Evolutionary conservation across 768 basidiomycete species (phyloP).

Genomic region (Kwoniella botswanensis): DNA sequence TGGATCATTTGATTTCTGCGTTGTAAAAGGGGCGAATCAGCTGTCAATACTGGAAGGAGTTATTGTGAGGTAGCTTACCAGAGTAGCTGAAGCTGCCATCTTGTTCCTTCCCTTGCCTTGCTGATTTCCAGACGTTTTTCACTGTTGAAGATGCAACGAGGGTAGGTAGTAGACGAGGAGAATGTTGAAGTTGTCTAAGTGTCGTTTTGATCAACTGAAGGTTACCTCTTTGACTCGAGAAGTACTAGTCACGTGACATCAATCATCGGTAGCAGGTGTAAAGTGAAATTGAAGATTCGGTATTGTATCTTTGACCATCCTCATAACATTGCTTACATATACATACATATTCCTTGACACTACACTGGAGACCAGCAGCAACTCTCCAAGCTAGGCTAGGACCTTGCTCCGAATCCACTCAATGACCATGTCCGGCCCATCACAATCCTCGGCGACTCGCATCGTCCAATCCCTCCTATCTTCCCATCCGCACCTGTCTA

Average conservation of each 20-base stretch:
- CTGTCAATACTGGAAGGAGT: not conserved
- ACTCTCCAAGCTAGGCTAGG: too few species aligned
- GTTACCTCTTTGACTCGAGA: too few species aligned
- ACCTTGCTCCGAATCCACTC: not conserved
- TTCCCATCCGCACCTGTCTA: conserved; percentile 8
- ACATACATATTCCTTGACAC: not conserved
- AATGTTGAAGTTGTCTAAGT: too few species aligned
- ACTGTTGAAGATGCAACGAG: not conserved
- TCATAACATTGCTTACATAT: not conserved
- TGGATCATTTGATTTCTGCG: conserved; percentile 41
- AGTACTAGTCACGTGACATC: too few species aligned
- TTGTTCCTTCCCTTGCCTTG: not conserved
- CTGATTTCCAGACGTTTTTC: not conserved
- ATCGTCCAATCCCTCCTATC: conserved; percentile 23
- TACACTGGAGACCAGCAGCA: not conserved
- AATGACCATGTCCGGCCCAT: conserved; percentile 7
- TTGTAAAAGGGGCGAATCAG: not conserved
- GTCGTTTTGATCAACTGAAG: too few species aligned
- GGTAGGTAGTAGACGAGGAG: too few species aligned
- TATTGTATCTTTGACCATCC: not conserved
- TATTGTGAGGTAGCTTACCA: conserved; percentile 1
- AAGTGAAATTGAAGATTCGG: not conserved
- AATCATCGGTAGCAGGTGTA: too few species aligned
- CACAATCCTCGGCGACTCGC: conserved; percentile 16
- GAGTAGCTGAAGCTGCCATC: conserved; percentile 6